Evolutionary conservation across 2,329 filamentous ascomycete species (phyloP).

Genomic region (Ophiocordyceps camponoti-leonardi): DNA sequence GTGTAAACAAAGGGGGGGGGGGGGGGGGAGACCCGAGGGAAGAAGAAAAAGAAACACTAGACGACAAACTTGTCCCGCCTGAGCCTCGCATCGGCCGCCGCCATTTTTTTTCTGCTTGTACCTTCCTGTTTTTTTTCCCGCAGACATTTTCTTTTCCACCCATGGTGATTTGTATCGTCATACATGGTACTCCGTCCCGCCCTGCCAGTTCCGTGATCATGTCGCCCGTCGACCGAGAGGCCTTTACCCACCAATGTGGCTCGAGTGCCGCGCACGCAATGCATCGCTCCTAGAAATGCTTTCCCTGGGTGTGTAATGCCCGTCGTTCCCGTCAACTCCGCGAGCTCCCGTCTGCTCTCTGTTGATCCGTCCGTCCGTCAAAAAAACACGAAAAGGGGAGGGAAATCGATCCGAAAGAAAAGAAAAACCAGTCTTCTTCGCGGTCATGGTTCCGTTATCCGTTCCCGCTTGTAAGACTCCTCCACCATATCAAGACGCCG

Average conservation of each 20-base stretch:
- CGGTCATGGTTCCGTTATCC: background rate
- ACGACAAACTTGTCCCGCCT: background rate
- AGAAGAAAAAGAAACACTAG: background rate
- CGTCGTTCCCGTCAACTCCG: slow-evolving; percentile 1
- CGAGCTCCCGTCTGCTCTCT: background rate
- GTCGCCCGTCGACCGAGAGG: background rate
- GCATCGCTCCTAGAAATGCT: slow-evolving; percentile 1
- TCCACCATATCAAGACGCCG: slow-evolving; percentile 2
- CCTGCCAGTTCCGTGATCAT: background rate
- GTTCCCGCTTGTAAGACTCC: background rate
- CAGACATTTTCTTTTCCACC: background rate
- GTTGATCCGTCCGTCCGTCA: background rate
- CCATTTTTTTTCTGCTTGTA: background rate
- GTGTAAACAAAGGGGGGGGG: background rate
- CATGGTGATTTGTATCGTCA: background rate
- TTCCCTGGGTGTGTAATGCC: slow-evolving; percentile 1
- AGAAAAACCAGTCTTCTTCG: background rate
- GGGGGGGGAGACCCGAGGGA: background rate
- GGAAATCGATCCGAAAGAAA: background rate
- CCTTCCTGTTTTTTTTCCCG: background rate
- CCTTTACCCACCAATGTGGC: background rate
- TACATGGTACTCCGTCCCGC: background rate
- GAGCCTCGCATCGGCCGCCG: background rate
- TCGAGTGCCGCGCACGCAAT: background rate
- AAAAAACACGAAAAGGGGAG: background rate